These are phyloP conservation scores for Blastocystis sp. DNA, from an alignment of 352 stramenopile species.

Conservation along the genomic window DNA sequence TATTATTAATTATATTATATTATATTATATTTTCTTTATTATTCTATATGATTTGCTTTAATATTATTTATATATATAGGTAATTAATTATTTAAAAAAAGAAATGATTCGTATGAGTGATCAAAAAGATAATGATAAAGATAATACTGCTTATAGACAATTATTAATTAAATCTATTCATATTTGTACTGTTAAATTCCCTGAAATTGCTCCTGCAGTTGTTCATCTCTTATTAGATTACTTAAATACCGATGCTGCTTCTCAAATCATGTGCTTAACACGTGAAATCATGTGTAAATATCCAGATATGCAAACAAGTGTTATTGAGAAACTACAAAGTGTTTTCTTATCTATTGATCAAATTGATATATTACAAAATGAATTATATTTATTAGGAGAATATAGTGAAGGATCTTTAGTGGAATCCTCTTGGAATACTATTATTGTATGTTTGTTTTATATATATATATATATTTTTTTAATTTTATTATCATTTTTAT, in stretches of 20 bases:
- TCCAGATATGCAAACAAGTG: conserved; percentile 63
- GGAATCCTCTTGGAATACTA: conserved; percentile 54
- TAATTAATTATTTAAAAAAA: conserved; percentile 55
- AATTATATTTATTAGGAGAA: conserved; percentile 82
- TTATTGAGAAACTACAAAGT: conserved; percentile 77
- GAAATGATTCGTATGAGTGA: conserved; percentile 53
- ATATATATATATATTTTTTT: too few species aligned
- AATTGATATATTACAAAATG: conserved; percentile 80
- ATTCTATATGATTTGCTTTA: too few species aligned
- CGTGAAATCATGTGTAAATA: conserved; percentile 89
- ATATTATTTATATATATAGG: conserved; percentile 13
- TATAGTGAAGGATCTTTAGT: conserved; percentile 62
- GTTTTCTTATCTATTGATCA: conserved; percentile 73
- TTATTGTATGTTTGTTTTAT: conserved; percentile 57
- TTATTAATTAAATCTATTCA: conserved; percentile 95
- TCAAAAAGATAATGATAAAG: conserved; percentile 48
- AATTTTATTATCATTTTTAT: too few species aligned
- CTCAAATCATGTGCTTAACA: conserved; percentile 94
- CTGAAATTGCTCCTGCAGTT: conserved; percentile 81
- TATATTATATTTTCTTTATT: too few species aligned
- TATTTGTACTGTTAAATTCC: conserved; percentile 82
- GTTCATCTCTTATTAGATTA: conserved; percentile 98
- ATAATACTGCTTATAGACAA: conserved; percentile 88
- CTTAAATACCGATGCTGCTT: conserved; percentile 73
- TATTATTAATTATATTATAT: too few species aligned